phyloP scores from a whole-genome alignment of 805 yeast species.

The Wickerhamiella vanderwaltii region DNA sequence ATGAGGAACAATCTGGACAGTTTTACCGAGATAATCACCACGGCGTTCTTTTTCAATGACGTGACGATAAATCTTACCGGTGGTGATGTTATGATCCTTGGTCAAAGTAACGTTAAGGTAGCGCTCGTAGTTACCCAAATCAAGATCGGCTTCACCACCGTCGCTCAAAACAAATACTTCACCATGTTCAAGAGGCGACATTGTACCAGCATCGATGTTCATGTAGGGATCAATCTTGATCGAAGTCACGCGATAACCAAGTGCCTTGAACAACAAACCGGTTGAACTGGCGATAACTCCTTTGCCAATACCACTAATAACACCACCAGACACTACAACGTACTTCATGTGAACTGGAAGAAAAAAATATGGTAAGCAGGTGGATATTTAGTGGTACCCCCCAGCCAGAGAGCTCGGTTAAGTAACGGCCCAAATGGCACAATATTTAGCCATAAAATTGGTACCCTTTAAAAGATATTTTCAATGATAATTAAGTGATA shows the following conservation, averaged over 20 bases:
- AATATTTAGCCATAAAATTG: no score
- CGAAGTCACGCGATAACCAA: slow-evolving; percentile 90
- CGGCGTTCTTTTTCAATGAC: slow-evolving; percentile 90
- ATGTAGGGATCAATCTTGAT: slow-evolving; percentile 98
- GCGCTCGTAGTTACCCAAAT: slow-evolving; percentile 95
- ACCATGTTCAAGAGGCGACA: slow-evolving; percentile 99
- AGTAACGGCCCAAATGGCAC: no score
- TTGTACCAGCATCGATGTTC: slow-evolving; percentile 99
- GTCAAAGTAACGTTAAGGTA: slow-evolving; percentile 89
- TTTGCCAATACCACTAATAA: slow-evolving; percentile 97
- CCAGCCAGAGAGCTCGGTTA: no score
- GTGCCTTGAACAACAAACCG: slow-evolving; percentile 83
- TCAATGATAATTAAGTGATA: no score
- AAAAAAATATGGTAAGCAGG: no score
- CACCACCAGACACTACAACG: slow-evolving; percentile 99
- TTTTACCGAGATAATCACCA: slow-evolving; percentile 95
- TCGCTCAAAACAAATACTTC: slow-evolving; percentile 96
- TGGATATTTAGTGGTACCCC: no score
- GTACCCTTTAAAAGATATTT: no score
- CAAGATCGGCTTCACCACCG: slow-evolving; percentile 98
- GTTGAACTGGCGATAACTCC: slow-evolving; percentile 97
- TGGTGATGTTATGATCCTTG: slow-evolving; percentile 89
- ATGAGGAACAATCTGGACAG: slow-evolving; percentile 99
- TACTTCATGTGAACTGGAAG: slow-evolving; percentile 54
- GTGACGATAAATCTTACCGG: slow-evolving; percentile 91